phyloP scores from a whole-genome alignment of 306 rosid species.

The Vachellia pachyceras region DNA sequence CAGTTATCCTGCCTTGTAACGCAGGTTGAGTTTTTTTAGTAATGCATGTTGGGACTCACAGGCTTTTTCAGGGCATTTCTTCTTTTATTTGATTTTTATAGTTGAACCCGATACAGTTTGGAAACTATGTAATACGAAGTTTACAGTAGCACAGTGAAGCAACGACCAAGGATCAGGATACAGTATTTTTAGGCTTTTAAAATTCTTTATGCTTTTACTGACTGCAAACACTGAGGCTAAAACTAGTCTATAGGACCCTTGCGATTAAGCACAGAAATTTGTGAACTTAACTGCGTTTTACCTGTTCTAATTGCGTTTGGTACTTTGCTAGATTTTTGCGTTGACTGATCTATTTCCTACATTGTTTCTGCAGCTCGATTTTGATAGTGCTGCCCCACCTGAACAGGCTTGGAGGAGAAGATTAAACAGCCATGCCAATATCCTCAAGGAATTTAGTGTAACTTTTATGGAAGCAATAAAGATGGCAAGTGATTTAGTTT shows the following conservation, averaged over 20 bases:
- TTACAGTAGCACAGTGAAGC: neutral
- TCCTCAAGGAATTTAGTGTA: conserved; percentile 90
- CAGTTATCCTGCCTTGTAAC: neutral
- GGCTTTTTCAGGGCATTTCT: neutral
- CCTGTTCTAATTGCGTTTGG: conserved; percentile 5
- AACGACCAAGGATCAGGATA: neutral
- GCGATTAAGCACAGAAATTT: neutral
- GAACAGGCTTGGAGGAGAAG: conserved; percentile 98
- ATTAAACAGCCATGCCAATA: conserved; percentile 89
- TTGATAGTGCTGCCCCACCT: conserved; percentile 95
- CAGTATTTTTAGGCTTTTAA: neutral
- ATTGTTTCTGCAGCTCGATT: conserved; percentile 71
- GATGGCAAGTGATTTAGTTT: conserved; percentile 68
- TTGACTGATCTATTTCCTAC: conserved; percentile 28
- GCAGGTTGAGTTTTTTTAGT: neutral
- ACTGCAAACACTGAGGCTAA: neutral
- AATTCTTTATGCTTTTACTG: neutral
- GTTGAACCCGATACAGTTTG: neutral
- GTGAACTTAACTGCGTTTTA: conserved; percentile 11
- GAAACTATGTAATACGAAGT: neutral
- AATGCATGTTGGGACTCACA: neutral
- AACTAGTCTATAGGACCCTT: neutral
- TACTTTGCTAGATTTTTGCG: neutral
- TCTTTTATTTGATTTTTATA: neutral
- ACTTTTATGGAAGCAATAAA: conserved; percentile 93